Evolutionary conservation across 805 yeast genomes (phyloP).

Genomic region (Monosporozyma yasuniensis): DNA sequence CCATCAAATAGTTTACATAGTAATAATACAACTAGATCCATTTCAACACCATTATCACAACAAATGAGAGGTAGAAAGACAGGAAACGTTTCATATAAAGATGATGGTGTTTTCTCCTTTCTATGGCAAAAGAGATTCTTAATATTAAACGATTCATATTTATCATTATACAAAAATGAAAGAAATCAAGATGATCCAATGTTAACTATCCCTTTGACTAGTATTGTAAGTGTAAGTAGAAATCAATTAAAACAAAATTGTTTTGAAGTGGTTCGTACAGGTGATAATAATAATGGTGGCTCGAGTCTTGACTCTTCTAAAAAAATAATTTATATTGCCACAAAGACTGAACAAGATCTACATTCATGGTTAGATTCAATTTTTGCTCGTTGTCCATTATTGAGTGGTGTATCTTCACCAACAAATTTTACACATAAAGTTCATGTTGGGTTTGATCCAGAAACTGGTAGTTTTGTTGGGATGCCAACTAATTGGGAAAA

Average conservation of each 20-base stretch:
- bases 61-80: constrained; percentile 17
- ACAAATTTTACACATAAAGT: constrained; percentile 92
- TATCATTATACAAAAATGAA: constrained; percentile 70
- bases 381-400: constrained; percentile 60
- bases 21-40: constrained; percentile 5
- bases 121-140: constrained; percentile 88
- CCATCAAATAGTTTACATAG: not conserved
- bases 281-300: constrained; percentile 17
- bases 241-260: constrained; percentile 69
- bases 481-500: constrained; percentile 92
- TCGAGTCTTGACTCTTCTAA: constrained; percentile 22
- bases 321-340: constrained; percentile 62
- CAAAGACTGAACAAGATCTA: constrained; percentile 71
- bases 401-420: constrained; percentile 73
- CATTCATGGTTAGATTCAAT: constrained; percentile 89
- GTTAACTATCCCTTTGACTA: constrained; percentile 46
- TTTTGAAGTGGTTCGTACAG: constrained; percentile 62
- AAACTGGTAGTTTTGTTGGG: constrained; percentile 81
- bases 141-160: constrained; percentile 63
- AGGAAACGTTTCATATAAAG: constrained; percentile 90
- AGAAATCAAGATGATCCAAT: constrained; percentile 36
- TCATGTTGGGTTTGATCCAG: constrained; percentile 80
- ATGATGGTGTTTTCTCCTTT: constrained; percentile 82
- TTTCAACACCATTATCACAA: constrained; percentile 10
- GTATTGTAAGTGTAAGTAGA: constrained; percentile 55